Conservation (phyloP, 2,329 filamentous ascomycete genomes). For the Diplodia mutila region DNA sequence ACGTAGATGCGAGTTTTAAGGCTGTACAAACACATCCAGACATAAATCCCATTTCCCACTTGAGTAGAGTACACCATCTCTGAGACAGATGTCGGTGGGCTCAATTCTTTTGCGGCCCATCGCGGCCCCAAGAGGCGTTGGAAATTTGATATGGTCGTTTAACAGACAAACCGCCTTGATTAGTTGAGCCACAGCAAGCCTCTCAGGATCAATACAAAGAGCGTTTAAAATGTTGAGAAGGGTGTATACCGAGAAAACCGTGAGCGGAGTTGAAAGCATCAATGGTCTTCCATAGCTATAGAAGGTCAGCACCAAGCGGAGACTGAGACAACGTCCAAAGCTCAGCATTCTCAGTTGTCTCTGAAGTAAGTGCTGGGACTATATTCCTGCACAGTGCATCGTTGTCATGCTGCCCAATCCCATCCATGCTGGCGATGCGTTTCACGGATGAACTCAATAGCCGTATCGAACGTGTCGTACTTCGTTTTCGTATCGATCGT, state of each 20-base stretch:
- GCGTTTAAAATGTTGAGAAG: not conserved
- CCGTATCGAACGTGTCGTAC: slow-evolving; percentile 27
- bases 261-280: too few relatives aligned
- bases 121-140: not conserved
- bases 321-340: not conserved
- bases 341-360: not conserved
- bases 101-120: too few relatives aligned
- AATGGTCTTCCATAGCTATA: too few relatives aligned
- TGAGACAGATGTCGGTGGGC: too few relatives aligned
- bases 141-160: too few relatives aligned
- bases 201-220: not conserved
- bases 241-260: not conserved
- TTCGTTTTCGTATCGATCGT: slow-evolving; percentile 29
- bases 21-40: too few relatives aligned
- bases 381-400: not conserved
- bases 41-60: too few relatives aligned
- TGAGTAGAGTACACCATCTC: too few relatives aligned
- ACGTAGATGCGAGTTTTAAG: too few relatives aligned
- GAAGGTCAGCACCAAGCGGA: not conserved
- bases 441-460: slow-evolving; percentile 28
- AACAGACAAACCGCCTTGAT: not conserved
- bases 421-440: slow-evolving; percentile 29
- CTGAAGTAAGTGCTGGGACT: not conserved
- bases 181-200: not conserved
- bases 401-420: not conserved